Evolutionary conservation across 768 basidiomycete genomes (phyloP).

Genomic region (Neoboletus subvelutipes): DNA sequence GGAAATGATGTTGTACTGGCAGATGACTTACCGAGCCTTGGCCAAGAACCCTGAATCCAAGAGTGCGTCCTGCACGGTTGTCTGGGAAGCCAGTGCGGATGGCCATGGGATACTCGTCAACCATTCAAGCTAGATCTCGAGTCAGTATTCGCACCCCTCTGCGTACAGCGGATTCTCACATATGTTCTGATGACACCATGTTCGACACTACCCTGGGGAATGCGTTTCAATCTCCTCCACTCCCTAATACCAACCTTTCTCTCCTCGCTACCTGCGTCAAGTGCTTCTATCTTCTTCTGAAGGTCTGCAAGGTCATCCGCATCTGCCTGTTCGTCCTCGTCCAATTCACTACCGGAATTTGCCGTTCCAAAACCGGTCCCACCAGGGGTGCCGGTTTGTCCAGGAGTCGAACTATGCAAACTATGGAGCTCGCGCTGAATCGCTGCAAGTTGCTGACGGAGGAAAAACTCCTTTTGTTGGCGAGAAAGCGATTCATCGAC

Average conservation of each 20-base stretch:
- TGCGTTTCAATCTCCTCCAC: constrained; percentile 80
- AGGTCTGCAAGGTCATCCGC: constrained; percentile 77
- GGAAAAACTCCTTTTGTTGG: constrained; percentile 85
- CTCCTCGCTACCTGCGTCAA: constrained; percentile 73
- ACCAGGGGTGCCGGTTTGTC: constrained; percentile 13
- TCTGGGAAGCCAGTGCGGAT: constrained; percentile 30
- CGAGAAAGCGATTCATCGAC: constrained; percentile 85
- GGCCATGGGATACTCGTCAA: constrained; percentile 85
- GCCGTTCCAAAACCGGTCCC: constrained; percentile 28
- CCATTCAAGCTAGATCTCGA: constrained; percentile 68
- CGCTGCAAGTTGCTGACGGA: constrained; percentile 79
- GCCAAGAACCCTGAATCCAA: constrained; percentile 59
- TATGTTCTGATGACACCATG: constrained; percentile 85
- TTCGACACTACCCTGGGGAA: constrained; percentile 89
- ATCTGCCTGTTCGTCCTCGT: constrained; percentile 79
- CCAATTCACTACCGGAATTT: constrained; percentile 48
- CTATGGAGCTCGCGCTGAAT: constrained; percentile 74
- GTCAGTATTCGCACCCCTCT: constrained; percentile 6
- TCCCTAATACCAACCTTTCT: constrained; percentile 80
- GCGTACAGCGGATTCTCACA: constrained; percentile 42
- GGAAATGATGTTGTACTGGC: background rate
- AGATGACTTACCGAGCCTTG: constrained; percentile 51
- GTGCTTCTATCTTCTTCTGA: constrained; percentile 69
- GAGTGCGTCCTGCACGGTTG: constrained; percentile 37
- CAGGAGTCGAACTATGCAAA: constrained; percentile 40